Percentiles rank a stretch among this genome's conserved stretches.
Conservation (phyloP, 805 yeast species). For the Cyberlindnera mississippiensis region DNA sequence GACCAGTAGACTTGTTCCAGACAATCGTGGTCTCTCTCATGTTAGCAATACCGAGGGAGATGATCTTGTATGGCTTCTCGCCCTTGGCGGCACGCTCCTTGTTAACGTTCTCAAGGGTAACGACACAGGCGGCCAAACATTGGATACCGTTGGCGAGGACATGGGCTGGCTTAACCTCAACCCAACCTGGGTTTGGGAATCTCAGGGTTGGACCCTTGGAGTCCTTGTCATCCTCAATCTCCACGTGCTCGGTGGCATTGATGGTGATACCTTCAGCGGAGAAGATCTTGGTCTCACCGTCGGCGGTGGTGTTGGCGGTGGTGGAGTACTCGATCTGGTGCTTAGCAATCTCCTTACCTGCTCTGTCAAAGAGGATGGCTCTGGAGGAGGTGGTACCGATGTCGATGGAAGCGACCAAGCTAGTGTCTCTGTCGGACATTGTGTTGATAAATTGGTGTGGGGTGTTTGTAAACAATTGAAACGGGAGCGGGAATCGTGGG, state of each 20-base stretch:
- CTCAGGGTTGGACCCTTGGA: slow-evolving; percentile 63
- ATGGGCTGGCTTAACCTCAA: slow-evolving; percentile 86
- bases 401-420: slow-evolving; percentile 65
- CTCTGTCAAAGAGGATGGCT: slow-evolving; percentile 70
- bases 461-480: no score
- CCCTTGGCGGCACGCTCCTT: slow-evolving; percentile 40
- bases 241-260: slow-evolving; percentile 49
- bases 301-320: slow-evolving; percentile 50
- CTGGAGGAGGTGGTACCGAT: slow-evolving; percentile 92
- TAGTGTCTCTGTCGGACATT: slow-evolving; percentile 27
- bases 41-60: slow-evolving; percentile 83
- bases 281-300: slow-evolving; percentile 52
- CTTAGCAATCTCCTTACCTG: slow-evolving; percentile 76
- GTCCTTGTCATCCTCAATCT: slow-evolving; percentile 49
- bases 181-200: slow-evolving; percentile 88
- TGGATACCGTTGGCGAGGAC: slow-evolving; percentile 75
- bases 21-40: slow-evolving; percentile 93
- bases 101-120: slow-evolving; percentile 54
- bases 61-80: slow-evolving; percentile 55
- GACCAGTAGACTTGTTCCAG: slow-evolving; percentile 86
- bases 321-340: slow-evolving; percentile 89
- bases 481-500: neutral
- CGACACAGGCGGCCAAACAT: slow-evolving; percentile 67
- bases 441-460: slow-evolving; percentile 3
- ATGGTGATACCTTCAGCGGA: slow-evolving; percentile 74